Conservation (phyloP, 768 basidiomycete species). For the Phylloporus sp. region DNA sequence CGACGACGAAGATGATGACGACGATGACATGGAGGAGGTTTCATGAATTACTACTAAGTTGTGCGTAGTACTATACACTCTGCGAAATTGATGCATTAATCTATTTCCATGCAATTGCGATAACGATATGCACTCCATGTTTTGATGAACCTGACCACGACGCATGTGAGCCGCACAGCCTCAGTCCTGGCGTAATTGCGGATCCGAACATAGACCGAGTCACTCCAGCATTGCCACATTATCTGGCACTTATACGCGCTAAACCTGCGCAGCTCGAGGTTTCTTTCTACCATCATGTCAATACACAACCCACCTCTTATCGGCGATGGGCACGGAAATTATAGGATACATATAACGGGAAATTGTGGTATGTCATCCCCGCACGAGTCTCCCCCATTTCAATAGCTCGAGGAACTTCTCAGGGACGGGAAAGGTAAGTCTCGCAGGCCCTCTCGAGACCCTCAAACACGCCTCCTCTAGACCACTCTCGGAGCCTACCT, state of each 20-base stretch:
- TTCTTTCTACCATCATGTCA: conserved; percentile 10
- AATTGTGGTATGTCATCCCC: conserved; percentile 42
- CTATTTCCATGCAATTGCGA: too few relatives aligned
- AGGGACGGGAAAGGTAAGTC: conserved; percentile 40
- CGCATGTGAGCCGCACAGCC: too few relatives aligned
- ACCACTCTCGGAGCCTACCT: conserved; percentile 45
- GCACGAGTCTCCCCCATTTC: background rate
- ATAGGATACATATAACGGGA: conserved; percentile 45
- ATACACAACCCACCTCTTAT: conserved; percentile 22
- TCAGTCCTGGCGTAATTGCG: too few relatives aligned
- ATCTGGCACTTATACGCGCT: background rate
- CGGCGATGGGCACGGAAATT: conserved; percentile 44
- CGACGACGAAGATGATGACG: conserved; percentile 48
- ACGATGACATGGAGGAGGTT: conserved; percentile 69
- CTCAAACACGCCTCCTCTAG: conserved; percentile 25
- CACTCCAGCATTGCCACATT: too few relatives aligned
- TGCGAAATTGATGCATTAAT: too few relatives aligned
- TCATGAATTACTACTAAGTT: conserved; percentile 33
- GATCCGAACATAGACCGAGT: too few relatives aligned
- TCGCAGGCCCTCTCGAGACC: too few relatives aligned
- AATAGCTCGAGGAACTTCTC: background rate
- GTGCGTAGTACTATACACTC: background rate
- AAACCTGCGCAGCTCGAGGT: background rate
- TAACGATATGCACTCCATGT: too few relatives aligned
- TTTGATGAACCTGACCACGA: too few relatives aligned